phyloP scores from a whole-genome alignment of 2,329 filamentous ascomycete species.

The Cylindrodendrum hubeiense region DNA sequence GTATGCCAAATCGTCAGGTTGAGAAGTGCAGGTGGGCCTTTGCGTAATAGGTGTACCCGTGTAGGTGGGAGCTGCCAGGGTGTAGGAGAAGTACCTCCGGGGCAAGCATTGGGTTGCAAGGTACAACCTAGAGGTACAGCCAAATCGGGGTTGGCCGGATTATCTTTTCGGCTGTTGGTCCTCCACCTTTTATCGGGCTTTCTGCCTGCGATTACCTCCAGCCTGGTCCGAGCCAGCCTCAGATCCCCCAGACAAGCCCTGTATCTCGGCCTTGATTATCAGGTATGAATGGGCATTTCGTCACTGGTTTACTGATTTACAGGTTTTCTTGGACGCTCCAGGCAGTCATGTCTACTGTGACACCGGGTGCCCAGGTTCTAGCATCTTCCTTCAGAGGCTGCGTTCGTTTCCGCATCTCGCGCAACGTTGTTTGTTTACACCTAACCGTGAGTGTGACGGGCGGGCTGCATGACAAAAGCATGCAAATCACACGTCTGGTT shows the following conservation, averaged over 20 bases:
- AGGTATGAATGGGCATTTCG: background rate
- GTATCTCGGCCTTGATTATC: background rate
- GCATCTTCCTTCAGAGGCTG: background rate
- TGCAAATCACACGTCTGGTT: conserved; percentile 19
- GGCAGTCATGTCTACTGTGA: background rate
- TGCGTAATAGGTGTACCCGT: conserved; percentile 52
- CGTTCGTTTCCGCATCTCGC: conserved; percentile 5
- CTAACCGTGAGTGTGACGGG: conserved; percentile 6
- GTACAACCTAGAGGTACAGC: conserved; percentile 33
- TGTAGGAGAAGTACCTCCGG: conserved; percentile 36
- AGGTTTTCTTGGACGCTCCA: background rate
- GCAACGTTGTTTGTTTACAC: conserved; percentile 30
- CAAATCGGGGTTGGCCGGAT: conserved; percentile 38
- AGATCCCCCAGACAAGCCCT: conserved; percentile 13
- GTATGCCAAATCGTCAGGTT: conserved; percentile 53
- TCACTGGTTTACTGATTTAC: background rate
- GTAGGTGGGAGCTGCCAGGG: conserved; percentile 37
- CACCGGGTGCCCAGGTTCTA: background rate
- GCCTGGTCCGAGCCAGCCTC: conserved; percentile 13
- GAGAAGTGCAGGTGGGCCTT: conserved; percentile 53
- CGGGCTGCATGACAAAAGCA: conserved; percentile 16
- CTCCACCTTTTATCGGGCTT: conserved; percentile 21
- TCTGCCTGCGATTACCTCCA: conserved; percentile 14
- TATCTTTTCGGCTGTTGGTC: conserved; percentile 41
- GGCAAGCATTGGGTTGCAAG: conserved; percentile 35